Base-by-base conservation (phyloP, 768 basidiomycete genomes). In the Auriscalpium orientale region DNA sequence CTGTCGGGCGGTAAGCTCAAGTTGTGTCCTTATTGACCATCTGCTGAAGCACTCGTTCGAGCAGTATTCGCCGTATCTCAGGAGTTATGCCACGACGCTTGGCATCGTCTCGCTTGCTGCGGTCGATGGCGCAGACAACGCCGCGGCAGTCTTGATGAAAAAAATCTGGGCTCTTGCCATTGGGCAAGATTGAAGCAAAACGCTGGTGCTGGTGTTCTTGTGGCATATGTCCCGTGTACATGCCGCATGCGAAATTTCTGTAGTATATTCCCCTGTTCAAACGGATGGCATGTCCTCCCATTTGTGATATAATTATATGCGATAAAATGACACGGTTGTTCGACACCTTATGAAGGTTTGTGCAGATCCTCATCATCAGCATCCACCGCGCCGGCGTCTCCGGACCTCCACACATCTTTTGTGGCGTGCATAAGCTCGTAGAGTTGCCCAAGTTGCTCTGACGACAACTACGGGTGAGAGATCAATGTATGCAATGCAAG, bases 361-460 rank as follows among this genome's bases (percentile, higher is more conserved):
- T 28, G 28, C 28, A 28, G 28, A 28, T 28, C 2, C 2, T 7
- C 28, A 28, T 28, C 28, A 28, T 28, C 28, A 28, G 28, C 40
- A 43, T 43, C 40, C 13, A 15, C 40, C 3, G 40, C 18, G 40
- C 18, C 15, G 6, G 40, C 54, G 54, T 68, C 58, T 50, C 74
- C 68, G 20, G 84, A 78, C 65, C 86, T 93, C 91, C 90, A 95
- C 35, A 95, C 78, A 58, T 87, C 87, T 66, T 89, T 91, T 0
- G 92, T 85, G 2, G 86, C 89, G 59, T 90, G 85, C 91, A 95
- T 93, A 58, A 99, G 78, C 67, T 98, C 94, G 66, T 97, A 92
- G 44, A 99, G 71, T 69, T 98, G 95, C 1, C 90, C 90, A 4
- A 98, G 75, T 67, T 99, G 95, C 67, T 95, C 92, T 35, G 76